Evolutionary conservation across 768 basidiomycete species (phyloP).

Genomic region (Clathrus columnatus): DNA sequence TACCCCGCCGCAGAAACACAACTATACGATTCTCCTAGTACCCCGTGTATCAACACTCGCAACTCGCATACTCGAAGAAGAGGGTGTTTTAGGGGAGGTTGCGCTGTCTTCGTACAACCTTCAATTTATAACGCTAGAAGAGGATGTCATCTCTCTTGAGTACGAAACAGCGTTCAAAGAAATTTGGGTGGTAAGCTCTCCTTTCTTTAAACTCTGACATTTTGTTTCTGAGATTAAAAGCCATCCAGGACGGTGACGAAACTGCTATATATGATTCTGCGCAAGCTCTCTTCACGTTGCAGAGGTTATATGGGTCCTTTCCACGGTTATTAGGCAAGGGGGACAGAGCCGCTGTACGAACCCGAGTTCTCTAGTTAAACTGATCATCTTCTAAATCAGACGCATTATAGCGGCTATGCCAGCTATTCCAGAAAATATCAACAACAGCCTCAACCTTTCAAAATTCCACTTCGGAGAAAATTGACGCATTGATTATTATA

Average conservation of each 20-base stretch:
- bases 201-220: conserved; percentile 2
- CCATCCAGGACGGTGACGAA: conserved; percentile 83
- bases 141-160: conserved; percentile 89
- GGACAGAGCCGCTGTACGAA: conserved; percentile 65
- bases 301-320: conserved; percentile 79
- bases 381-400: background rate
- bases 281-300: conserved; percentile 74
- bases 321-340: conserved; percentile 93
- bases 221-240: background rate
- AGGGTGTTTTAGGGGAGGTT: conserved; percentile 96
- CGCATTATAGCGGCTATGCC: conserved; percentile 18
- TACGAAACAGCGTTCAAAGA: conserved; percentile 79
- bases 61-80: conserved; percentile 80
- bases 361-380: background rate
- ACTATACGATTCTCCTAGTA: conserved; percentile 80
- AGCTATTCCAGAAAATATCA: conserved; percentile 54
- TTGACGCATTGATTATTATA: conserved; percentile 83
- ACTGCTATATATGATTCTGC: conserved; percentile 83
- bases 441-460: conserved; percentile 28
- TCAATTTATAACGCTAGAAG: conserved; percentile 88
- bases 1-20: conserved; percentile 52
- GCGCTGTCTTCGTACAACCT: conserved; percentile 81
- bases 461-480: conserved; percentile 40
- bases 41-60: conserved; percentile 85
- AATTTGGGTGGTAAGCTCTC: conserved; percentile 71